Conservation (phyloP, 2,329 filamentous ascomycete species). For the Knoxdaviesia capensis region DNA sequence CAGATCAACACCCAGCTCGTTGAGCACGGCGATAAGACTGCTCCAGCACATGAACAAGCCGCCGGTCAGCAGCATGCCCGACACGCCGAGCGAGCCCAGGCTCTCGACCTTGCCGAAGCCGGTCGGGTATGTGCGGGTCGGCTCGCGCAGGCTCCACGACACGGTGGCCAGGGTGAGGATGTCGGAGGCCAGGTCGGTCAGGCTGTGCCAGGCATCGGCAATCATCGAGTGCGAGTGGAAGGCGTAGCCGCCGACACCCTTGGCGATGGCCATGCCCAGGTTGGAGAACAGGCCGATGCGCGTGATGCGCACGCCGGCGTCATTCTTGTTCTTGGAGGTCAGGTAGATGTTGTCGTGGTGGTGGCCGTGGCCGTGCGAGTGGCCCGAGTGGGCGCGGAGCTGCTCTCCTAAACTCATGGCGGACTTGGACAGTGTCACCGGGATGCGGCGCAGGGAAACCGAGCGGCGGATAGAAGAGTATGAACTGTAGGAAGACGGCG, state of each 20-base stretch:
- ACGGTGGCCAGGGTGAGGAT: conserved; percentile 87
- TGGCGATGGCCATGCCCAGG: conserved; percentile 80
- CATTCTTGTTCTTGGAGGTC: conserved; percentile 67
- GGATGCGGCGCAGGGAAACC: conserved; percentile 1
- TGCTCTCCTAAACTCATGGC: conserved; percentile 1
- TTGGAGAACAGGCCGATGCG: conserved; percentile 53
- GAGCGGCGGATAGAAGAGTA: conserved; percentile 1
- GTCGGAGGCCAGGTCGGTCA: conserved; percentile 90
- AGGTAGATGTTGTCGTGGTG: conserved; percentile 86
- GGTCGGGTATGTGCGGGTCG: conserved; percentile 64
- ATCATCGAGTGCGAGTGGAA: conserved; percentile 91
- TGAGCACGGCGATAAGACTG: conserved; percentile 24
- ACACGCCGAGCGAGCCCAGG: conserved; percentile 80
- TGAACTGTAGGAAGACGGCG: conserved; percentile 6
- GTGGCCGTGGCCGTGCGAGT: conserved; percentile 54
- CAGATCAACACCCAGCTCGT: conserved; percentile 5
- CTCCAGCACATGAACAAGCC: conserved; percentile 84
- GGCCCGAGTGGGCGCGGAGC: conserved; percentile 5
- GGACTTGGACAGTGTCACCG: conserved; percentile 1
- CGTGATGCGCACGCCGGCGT: conserved; percentile 40
- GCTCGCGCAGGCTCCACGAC: conserved; percentile 75
- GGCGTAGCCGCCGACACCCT: conserved; percentile 76
- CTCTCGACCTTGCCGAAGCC: conserved; percentile 98
- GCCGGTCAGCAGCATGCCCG: conserved; percentile 71
- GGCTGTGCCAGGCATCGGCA: conserved; percentile 85